Evolutionary conservation across 2,329 filamentous ascomycete species (phyloP).

Genomic region (Ilyonectria sp.): DNA sequence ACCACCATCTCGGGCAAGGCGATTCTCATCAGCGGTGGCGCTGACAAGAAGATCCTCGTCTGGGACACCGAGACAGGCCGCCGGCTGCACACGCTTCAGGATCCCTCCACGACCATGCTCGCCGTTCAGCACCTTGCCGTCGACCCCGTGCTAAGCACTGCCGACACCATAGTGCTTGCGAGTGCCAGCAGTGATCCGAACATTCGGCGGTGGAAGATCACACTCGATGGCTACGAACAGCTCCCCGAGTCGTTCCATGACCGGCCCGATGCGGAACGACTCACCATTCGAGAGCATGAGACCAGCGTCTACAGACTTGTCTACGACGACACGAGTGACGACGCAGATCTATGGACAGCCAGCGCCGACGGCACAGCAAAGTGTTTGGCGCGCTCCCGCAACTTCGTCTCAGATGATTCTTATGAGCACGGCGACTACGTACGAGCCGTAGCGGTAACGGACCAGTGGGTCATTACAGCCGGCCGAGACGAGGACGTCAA

Average conservation of each 20-base stretch:
- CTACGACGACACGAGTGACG: conserved; percentile 75
- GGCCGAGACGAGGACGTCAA: conserved; percentile 94
- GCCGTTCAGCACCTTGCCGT: conserved; percentile 85
- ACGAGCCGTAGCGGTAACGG: conserved; percentile 82
- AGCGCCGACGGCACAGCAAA: conserved; percentile 92
- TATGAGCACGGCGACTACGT: conserved; percentile 92
- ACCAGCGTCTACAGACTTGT: conserved; percentile 88
- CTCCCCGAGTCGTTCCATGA: conserved; percentile 63
- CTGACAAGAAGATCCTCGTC: conserved; percentile 85
- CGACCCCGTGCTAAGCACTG: conserved; percentile 74
- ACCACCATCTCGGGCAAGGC: conserved; percentile 73
- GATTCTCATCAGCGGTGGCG: conserved; percentile 80
- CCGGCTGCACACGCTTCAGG: conserved; percentile 83
- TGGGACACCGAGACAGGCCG: conserved; percentile 82
- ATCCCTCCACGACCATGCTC: conserved; percentile 78
- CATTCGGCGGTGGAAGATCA: conserved; percentile 83
- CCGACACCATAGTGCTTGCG: conserved; percentile 72
- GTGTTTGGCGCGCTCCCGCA: conserved; percentile 78
- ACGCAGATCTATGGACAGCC: conserved; percentile 89
- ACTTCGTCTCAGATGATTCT: conserved; percentile 80
- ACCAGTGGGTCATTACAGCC: conserved; percentile 86
- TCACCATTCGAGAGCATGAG: conserved; percentile 83
- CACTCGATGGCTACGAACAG: conserved; percentile 67
- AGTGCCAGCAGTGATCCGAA: conserved; percentile 86
- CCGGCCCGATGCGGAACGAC: conserved; percentile 59